phyloP scores from a whole-genome alignment of 1,284 basidiomycete species.

The Puccinia polysora region DNA sequence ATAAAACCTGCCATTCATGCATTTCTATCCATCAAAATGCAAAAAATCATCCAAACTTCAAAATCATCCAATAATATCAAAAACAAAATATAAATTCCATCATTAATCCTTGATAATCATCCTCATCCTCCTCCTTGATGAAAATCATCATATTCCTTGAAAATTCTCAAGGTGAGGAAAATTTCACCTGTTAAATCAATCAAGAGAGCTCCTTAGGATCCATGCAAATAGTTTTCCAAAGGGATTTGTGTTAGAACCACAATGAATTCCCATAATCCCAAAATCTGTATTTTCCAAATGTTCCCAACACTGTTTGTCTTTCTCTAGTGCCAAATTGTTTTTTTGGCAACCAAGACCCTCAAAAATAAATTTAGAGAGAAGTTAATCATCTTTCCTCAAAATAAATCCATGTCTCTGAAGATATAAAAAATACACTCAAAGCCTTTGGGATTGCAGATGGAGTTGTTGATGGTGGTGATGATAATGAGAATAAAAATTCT shows the following conservation, averaged over 20 bases:
- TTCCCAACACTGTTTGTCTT: constrained; percentile 54
- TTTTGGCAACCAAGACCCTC: constrained; percentile 58
- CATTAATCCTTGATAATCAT: too few relatives aligned
- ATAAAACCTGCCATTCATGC: too few relatives aligned
- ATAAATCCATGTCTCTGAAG: constrained; percentile 91
- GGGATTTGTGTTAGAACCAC: constrained; percentile 83
- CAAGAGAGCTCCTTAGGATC: too few relatives aligned
- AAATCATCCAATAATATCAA: too few relatives aligned
- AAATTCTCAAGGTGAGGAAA: too few relatives aligned
- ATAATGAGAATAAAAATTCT: constrained; percentile 82
- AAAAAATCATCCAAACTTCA: too few relatives aligned
- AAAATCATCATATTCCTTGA: too few relatives aligned
- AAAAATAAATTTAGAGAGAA: constrained; percentile 61
- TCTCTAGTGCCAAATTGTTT: constrained; percentile 55
- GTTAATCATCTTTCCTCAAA: constrained; percentile 81
- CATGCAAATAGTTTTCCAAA: constrained; percentile 85
- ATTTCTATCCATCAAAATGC: too few relatives aligned
- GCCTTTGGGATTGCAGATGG: constrained; percentile 89
- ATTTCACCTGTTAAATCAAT: too few relatives aligned
- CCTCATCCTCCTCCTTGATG: too few relatives aligned
- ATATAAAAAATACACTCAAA: constrained; percentile 84
- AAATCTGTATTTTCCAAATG: constrained; percentile 54
- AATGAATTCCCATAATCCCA: constrained; percentile 83
- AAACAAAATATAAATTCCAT: too few relatives aligned
- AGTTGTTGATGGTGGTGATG: constrained; percentile 94